Conservation (phyloP, 495 filamentous ascomycete genomes). For the Penicillium odoratum region DNA sequence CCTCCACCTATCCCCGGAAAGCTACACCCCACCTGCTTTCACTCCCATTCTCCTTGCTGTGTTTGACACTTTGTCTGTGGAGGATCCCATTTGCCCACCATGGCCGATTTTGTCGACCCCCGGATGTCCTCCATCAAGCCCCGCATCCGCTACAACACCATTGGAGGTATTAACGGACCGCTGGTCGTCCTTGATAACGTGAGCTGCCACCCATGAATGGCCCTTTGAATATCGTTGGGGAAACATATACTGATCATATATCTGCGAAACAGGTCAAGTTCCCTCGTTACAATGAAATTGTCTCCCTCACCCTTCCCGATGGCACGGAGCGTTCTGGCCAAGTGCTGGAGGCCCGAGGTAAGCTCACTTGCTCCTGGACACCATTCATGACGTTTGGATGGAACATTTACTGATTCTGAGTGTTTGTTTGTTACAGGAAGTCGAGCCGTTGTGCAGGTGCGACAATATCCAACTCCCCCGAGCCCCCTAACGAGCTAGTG, state of each 20-base stretch:
- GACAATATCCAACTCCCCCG: conserved; percentile 7
- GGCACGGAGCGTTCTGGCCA: conserved; percentile 91
- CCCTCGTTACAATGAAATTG: conserved; percentile 96
- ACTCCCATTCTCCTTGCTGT: conserved; percentile 1
- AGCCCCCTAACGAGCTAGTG: conserved; percentile 21
- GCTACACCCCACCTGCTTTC: conserved; percentile 10
- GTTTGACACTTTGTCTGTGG: conserved; percentile 19
- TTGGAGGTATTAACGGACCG: conserved; percentile 96
- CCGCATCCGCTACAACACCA: conserved; percentile 94
- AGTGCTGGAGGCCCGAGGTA: conserved; percentile 95
- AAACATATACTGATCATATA: conserved; percentile 14
- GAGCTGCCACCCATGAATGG: conserved; percentile 22
- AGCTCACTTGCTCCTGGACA: conserved; percentile 11
- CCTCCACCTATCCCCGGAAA: conserved; percentile 24
- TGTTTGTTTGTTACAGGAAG: conserved; percentile 56
- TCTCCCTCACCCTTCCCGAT: conserved; percentile 92
- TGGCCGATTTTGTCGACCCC: conserved; percentile 69
- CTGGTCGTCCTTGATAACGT: conserved; percentile 97
- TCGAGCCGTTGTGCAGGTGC: conserved; percentile 88
- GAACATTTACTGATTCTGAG: conserved; percentile 12
- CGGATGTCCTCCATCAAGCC: conserved; percentile 81
- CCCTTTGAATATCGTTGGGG: background rate
- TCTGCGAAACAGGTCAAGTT: conserved; percentile 76
- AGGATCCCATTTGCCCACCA: conserved; percentile 37
- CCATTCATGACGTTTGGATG: background rate